Percentiles rank a stretch among this genome's conserved stretches.
These are phyloP conservation scores for Plantago rigida DNA, from an alignment of 305 asterid genomes.

Conservation along the genomic window DNA sequence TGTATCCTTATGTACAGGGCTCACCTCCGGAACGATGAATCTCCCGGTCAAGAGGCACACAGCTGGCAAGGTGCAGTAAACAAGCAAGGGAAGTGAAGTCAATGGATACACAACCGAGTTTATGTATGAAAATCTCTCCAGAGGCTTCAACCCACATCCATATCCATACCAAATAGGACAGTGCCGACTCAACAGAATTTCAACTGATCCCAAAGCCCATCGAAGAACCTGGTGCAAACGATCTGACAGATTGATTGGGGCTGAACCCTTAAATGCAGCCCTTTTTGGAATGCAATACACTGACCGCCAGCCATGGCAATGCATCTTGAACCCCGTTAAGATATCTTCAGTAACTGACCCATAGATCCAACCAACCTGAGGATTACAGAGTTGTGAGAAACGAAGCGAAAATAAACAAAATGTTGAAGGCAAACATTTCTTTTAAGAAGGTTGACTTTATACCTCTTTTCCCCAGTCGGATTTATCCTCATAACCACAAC, in stretches of 20 bases:
- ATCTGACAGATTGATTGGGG: conserved; percentile 54
- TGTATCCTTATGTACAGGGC: neutral
- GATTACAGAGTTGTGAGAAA: conserved; percentile 1
- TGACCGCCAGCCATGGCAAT: conserved; percentile 61
- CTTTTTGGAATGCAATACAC: conserved; percentile 43
- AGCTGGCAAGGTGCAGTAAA: conserved; percentile 53
- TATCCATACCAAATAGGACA: conserved; percentile 61
- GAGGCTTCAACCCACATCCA: conserved; percentile 48
- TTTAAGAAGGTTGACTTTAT: neutral
- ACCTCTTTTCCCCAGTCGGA: conserved; percentile 65
- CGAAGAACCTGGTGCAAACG: conserved; percentile 53
- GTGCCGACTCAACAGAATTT: conserved; percentile 46
- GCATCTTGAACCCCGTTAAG: conserved; percentile 55
- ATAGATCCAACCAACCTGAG: conserved; percentile 54
- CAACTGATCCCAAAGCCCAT: conserved; percentile 57
- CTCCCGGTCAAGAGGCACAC: conserved; percentile 52
- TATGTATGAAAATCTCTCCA: conserved; percentile 49
- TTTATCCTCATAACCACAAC: conserved; percentile 57
- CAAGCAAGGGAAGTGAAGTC: conserved; percentile 48
- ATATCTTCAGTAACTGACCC: conserved; percentile 59
- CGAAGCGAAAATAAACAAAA: neutral
- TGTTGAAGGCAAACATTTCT: neutral
- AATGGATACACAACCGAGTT: conserved; percentile 48
- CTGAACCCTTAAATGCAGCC: conserved; percentile 50
- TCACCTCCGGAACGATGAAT: conserved; percentile 52